Percentiles rank a stretch among this genome's conserved stretches.
Evolutionary conservation across 2,329 filamentous ascomycete genomes (phyloP).

Genomic region (Cladophialophora yegresii): DNA sequence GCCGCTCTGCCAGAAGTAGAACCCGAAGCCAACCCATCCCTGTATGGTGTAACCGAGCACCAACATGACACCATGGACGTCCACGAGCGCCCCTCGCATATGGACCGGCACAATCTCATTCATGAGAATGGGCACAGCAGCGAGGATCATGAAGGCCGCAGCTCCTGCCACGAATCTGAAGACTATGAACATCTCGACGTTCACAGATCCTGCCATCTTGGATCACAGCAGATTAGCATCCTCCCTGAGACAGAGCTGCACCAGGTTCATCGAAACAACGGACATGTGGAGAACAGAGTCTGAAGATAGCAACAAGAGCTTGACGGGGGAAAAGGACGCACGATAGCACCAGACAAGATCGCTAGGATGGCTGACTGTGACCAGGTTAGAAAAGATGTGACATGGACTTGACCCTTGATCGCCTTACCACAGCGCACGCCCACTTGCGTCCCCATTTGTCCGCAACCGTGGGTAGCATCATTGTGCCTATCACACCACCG

Average conservation of each 20-base stretch:
- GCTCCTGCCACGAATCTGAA: constrained; percentile 34
- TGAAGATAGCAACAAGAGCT: background rate
- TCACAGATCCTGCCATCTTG: constrained; percentile 23
- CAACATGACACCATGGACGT: constrained; percentile 30
- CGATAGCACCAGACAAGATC: constrained; percentile 27
- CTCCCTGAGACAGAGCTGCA: background rate
- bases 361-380: constrained; percentile 23
- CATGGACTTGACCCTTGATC: background rate
- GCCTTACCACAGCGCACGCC: constrained; percentile 29
- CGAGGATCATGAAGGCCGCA: constrained; percentile 33
- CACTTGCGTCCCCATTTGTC: constrained; percentile 33
- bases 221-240: background rate
- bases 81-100: constrained; percentile 31
- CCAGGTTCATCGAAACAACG: background rate
- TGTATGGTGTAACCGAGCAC: constrained; percentile 32
- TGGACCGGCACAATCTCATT: constrained; percentile 32
- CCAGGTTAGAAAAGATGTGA: background rate
- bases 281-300: background rate
- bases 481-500: constrained; percentile 27
- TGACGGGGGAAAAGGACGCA: background rate
- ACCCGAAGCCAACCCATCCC: constrained; percentile 33
- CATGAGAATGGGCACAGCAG: constrained; percentile 34
- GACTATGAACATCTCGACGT: constrained; percentile 33
- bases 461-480: constrained; percentile 27
- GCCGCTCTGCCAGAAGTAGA: constrained; percentile 33